Evolutionary conservation across 257 asterid species (phyloP), one percentile per base, ranked within the genome.

Genomic region (Scutellaria galericulata): DNA sequence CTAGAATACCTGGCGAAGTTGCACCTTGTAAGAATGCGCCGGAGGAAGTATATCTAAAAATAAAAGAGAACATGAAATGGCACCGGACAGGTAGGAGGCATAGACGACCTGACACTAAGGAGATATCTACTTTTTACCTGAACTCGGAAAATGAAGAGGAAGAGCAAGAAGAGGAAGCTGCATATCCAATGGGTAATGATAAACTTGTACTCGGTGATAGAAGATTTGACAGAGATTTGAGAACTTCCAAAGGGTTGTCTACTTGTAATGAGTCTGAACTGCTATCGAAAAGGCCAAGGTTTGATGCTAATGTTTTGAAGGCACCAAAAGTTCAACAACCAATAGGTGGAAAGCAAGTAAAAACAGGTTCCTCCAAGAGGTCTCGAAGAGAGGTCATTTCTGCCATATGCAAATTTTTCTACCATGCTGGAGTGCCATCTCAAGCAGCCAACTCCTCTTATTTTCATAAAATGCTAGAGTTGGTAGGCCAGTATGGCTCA

Each of bases 21-120:
- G 96, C 98, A 51, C 88, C 98, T 39, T 92, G 96, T 81, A 92
- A 89, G 80, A 89, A 77, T 83, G 98, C 96, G 2, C 96, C 98
- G 0, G 98, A 92, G 76, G 96, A 92, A 55, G 98, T 89, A 31
- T 92, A 86, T 83, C 80, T 88, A 59, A 88, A 86, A 76, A 92
- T 92, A 58, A 89, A 92, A 83, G 98, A 92, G 40, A 92, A 92
- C 82, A 92, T 92, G 98, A 89, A 86, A 79, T 92, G 98, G 98
- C 98, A 92, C 79, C 95, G 96, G 37, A 88, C 96, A 0, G 96
- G 98, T 69, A 81, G 96, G 82, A 86, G 93, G 84, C 93, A 86
- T 72, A 88, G 96, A 66, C 89, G 85, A 50, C 85, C 88, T 39
- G 88, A 87, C 70, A 74, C 90, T 45, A 88, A 85, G 68, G 98